Base-by-base conservation (phyloP, 495 filamentous ascomycete genomes). In the Talaromyces stipitatus region DNA sequence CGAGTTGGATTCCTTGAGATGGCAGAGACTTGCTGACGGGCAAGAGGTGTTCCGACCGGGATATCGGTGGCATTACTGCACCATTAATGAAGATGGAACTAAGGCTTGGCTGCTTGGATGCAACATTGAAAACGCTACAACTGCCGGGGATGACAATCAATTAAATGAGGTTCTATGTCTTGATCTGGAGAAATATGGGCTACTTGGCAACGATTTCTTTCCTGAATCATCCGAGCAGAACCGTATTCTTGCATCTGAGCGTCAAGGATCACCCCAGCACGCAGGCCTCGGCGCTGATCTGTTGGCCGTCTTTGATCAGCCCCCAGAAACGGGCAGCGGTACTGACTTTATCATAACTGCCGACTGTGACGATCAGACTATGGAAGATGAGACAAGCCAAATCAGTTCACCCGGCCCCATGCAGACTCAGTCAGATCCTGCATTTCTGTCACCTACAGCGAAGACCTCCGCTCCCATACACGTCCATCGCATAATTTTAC, bases 21-120 rank as follows among this genome's bases (percentile, higher is more conserved):
- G 94, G 94, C 90, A 94, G 66, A 92, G 89, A 64, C 72, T 98
- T 6, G 92, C 91, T 9, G 92, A 96, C 60, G 95, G 94, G 8
- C 86, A 86, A 26, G 95, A 97, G 65, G 87, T 97, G 23, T 97
- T 97, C 72, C 78, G 87, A 54, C 78, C 83, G 1, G 86, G 86
- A 9, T 97, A 91, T 67, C 84, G 91, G 50, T 97, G 95, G 95
- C 92, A 97, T 69, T 98, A 98, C 66, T 97, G 94, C 66, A 91
- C 90, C 0, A 85, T 95, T 69, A 91, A 96, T 66, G 84, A 94
- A 60, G 86, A 91, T 55, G 91, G 90, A 1, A 97, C 94, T 2
- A 96, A 95, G 62, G 92, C 91, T 9, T 98, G 95, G 90, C 74
- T 98, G 7, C 78, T 98, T n/a, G 94, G 94, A 20, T 96, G 91